Percentiles rank a stretch among this genome's conserved stretches.
Evolutionary conservation across 305 asterid species (phyloP).

Genomic region (Caryopteris hybrid): DNA sequence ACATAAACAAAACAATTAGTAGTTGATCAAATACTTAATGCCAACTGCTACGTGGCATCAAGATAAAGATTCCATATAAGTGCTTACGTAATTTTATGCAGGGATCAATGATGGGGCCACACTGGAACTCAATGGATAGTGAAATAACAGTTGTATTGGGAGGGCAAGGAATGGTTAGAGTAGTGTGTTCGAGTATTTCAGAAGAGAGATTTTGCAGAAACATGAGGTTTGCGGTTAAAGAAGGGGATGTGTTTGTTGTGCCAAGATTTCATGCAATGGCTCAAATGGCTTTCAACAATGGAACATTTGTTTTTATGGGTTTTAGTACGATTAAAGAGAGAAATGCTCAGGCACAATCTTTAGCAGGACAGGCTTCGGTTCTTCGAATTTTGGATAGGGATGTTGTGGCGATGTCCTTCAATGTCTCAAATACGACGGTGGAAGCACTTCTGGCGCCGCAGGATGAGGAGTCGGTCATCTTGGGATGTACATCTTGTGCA

Average conservation of each 20-base stretch:
- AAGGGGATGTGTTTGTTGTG: constrained; percentile 59
- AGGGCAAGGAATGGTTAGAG: constrained; percentile 53
- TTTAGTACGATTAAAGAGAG: constrained; percentile 34
- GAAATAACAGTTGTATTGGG: constrained; percentile 42
- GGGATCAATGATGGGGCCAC: constrained; percentile 86
- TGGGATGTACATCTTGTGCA: constrained; percentile 55
- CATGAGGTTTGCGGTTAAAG: constrained; percentile 35
- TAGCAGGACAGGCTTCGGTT: constrained; percentile 51
- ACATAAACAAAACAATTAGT: no score
- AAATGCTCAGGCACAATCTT: constrained; percentile 30
- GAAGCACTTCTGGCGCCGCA: constrained; percentile 32
- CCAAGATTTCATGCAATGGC: constrained; percentile 55
- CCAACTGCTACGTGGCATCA: no score
- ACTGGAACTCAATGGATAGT: constrained; percentile 55
- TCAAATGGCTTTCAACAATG: constrained; percentile 62
- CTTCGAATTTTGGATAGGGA: constrained; percentile 36
- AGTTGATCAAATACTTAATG: no score
- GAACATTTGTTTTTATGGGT: constrained; percentile 50
- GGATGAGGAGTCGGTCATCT: constrained; percentile 33
- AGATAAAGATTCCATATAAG: no score
- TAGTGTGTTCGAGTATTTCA: constrained; percentile 29
- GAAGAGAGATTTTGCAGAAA: constrained; percentile 17
- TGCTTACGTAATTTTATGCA: constrained; percentile 1
- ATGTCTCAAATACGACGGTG: constrained; percentile 25
- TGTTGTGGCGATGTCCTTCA: constrained; percentile 38